Percentiles rank a stretch among this genome's conserved stretches.
These are phyloP conservation scores for Hypoxylon sp. DNA, from an alignment of 2,329 filamentous ascomycete genomes.

Conservation along the genomic window DNA sequence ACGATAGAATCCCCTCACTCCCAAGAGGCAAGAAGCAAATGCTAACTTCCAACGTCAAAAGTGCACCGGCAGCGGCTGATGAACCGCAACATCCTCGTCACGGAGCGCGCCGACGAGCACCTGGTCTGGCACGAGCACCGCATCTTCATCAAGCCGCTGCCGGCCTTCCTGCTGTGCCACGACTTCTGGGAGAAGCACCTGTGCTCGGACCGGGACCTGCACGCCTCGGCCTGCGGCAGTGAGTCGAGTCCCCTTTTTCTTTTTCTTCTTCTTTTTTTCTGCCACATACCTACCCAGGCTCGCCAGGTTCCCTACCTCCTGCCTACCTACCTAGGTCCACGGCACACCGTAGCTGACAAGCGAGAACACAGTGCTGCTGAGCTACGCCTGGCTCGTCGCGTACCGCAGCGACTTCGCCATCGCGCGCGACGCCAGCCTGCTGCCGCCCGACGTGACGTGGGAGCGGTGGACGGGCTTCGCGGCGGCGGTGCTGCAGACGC, in stretches of 20 bases:
- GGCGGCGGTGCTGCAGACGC: constrained; percentile 34
- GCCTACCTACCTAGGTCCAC: too few species aligned
- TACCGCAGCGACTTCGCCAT: constrained; percentile 50
- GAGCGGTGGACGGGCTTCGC: constrained; percentile 44
- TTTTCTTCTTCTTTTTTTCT: not conserved
- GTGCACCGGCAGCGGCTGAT: constrained; percentile 42
- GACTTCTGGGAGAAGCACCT: constrained; percentile 38
- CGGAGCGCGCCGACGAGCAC: constrained; percentile 44
- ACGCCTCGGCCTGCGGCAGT: constrained; percentile 45
- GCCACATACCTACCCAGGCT: not conserved
- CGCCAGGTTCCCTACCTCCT: too few species aligned
- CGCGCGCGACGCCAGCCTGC: constrained; percentile 43
- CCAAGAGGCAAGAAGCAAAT: not conserved
- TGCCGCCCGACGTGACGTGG: constrained; percentile 45
- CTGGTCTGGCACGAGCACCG: constrained; percentile 40
- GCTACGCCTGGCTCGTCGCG: constrained; percentile 51
- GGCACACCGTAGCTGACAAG: too few species aligned
- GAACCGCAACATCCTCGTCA: constrained; percentile 41
- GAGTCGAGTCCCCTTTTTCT: not conserved
- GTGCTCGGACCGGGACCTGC: constrained; percentile 35
- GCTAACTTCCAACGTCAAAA: not conserved
- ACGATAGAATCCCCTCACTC: too few species aligned
- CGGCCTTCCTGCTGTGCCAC: constrained; percentile 39
- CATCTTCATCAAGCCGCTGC: constrained; percentile 42
- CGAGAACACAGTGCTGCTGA: constrained; percentile 47